Evolutionary conservation across 768 basidiomycete species (phyloP).

Genomic region (Pholiota molesta): DNA sequence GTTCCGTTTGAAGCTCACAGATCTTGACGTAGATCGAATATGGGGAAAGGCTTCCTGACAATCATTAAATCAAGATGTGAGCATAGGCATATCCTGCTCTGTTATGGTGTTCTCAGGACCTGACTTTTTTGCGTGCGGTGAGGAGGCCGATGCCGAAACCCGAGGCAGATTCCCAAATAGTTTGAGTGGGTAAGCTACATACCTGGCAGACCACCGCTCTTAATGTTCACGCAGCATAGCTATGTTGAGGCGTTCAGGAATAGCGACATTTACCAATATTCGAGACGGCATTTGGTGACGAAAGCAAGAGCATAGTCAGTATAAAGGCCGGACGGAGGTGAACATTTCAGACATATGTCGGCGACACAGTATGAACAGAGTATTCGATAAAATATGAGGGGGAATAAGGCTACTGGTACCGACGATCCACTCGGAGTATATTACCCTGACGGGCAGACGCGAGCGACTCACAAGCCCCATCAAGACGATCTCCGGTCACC

Average conservation of each 20-base stretch:
- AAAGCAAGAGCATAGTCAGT: not conserved
- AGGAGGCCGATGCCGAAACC: not conserved
- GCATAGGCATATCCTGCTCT: not conserved
- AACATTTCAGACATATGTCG: not conserved
- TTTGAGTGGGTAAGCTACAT: not conserved
- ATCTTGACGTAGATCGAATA: not conserved
- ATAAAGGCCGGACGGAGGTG: not conserved
- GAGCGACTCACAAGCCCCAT: not conserved
- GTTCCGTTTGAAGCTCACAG: not conserved
- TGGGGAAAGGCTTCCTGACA: not conserved
- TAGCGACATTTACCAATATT: not conserved
- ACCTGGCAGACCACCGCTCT: not conserved
- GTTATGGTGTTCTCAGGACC: not conserved
- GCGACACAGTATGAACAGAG: not conserved
- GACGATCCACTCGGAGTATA: conserved; percentile 1
- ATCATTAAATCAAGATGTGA: not conserved
- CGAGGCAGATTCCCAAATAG: not conserved
- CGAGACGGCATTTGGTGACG: not conserved
- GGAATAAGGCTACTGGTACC: not conserved
- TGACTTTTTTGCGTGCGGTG: not conserved
- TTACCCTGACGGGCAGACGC: not conserved
- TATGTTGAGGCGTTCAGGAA: not conserved
- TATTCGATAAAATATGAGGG: not conserved
- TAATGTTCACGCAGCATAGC: not conserved
- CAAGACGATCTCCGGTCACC: not conserved